phyloP scores from a whole-genome alignment of 2,329 filamentous ascomycete species.

The Botrytis elliptica region DNA sequence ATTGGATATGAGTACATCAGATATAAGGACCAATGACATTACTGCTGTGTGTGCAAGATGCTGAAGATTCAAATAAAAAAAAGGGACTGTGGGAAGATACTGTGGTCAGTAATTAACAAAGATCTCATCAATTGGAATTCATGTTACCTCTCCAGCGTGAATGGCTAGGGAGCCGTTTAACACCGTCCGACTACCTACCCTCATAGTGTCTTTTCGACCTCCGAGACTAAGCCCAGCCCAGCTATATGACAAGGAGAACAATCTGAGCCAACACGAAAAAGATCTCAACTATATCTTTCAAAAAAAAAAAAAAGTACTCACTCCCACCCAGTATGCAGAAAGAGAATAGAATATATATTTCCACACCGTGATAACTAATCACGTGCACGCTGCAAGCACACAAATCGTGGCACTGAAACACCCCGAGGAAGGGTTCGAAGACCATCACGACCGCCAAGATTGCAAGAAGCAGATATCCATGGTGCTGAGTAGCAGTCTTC shows the following conservation, averaged over 20 bases:
- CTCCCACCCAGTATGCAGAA: not conserved
- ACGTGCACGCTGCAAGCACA: not conserved
- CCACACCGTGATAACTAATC: not conserved
- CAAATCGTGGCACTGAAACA: not conserved
- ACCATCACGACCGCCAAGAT: not conserved
- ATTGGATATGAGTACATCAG: not conserved
- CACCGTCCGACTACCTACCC: too few relatives aligned
- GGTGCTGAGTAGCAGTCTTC: not conserved
- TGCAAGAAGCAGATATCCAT: not conserved
- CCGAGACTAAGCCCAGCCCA: not conserved
- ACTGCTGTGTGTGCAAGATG: not conserved
- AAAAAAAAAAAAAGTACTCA: not conserved
- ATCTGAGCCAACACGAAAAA: not conserved
- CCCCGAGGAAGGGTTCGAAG: not conserved
- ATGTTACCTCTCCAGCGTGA: not conserved
- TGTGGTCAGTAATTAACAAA: not conserved
- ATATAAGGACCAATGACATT: not conserved
- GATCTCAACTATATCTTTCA: not conserved
- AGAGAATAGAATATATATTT: not conserved
- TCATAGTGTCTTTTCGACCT: too few relatives aligned
- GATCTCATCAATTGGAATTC: not conserved
- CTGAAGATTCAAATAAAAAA: not conserved
- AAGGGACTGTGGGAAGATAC: not conserved
- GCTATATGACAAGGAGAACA: not conserved
- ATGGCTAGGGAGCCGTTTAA: not conserved